Evolutionary conservation across 2,329 filamentous ascomycete genomes (phyloP).

Genomic region (Diaporthe batatas): DNA sequence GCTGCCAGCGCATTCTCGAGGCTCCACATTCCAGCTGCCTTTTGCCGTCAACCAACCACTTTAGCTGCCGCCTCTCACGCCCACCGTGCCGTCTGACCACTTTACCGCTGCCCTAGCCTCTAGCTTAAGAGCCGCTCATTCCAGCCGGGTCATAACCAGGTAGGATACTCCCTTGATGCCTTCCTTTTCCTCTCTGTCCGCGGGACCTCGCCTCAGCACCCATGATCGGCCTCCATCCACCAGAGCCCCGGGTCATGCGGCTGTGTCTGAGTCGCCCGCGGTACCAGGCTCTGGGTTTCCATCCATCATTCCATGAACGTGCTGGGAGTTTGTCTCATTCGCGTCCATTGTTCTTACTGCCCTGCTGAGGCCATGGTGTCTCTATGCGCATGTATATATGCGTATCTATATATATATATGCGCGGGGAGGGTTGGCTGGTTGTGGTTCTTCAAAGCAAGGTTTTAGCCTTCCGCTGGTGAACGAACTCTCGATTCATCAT

Average conservation of each 20-base stretch:
- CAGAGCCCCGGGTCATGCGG: conserved; percentile 23
- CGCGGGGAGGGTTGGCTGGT: neutral
- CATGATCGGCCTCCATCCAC: conserved; percentile 12
- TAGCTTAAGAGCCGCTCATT: conserved; percentile 25
- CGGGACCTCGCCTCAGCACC: neutral
- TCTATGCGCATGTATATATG: neutral
- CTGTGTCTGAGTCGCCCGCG: conserved; percentile 13
- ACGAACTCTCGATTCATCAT: conserved; percentile 1
- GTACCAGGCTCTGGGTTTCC: neutral
- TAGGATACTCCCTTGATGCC: conserved; percentile 10
- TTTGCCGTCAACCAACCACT: neutral
- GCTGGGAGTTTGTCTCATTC: conserved; percentile 28
- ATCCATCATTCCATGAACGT: conserved; percentile 32
- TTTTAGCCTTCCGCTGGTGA: neutral
- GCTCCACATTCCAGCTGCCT: neutral
- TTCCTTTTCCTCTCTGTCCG: neutral
- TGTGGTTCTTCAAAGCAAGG: neutral
- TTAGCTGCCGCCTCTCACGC: conserved; percentile 7
- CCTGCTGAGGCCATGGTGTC: conserved; percentile 7
- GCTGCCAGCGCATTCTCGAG: neutral
- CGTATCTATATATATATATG: conserved; percentile 3
- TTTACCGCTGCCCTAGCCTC: conserved; percentile 24
- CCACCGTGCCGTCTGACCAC: conserved; percentile 19
- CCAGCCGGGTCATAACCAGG: conserved; percentile 16
- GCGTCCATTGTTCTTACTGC: neutral